Conservation (phyloP, 371 early-diverging fungal species). For the Haplosporangium sp. region DNA sequence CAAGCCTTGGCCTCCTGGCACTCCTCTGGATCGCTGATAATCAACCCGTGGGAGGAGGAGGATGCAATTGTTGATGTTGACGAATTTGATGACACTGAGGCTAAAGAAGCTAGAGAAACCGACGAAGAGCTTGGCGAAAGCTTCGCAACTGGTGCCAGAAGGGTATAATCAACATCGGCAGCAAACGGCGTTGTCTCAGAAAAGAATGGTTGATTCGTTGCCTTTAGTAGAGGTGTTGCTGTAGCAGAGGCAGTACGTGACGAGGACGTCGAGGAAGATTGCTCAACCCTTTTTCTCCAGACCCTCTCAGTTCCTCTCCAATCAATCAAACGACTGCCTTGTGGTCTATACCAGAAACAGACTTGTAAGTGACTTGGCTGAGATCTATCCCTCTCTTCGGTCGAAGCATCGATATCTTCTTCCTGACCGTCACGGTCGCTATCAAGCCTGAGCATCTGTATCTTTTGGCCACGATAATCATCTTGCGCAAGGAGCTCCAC, state of each 20-base stretch:
- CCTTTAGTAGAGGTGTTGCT: background rate
- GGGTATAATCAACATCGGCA: background rate
- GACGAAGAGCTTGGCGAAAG: conserved; percentile 33
- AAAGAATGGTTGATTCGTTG: conserved; percentile 6
- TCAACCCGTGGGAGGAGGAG: conserved; percentile 11
- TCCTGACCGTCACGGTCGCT: conserved; percentile 16
- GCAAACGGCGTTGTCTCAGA: background rate
- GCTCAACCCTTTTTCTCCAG: conserved; percentile 23
- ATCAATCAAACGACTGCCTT: conserved; percentile 39
- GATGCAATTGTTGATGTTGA: conserved; percentile 25
- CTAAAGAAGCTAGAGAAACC: conserved; percentile 27
- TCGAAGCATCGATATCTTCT: too few relatives aligned
- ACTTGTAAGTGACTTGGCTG: conserved; percentile 45
- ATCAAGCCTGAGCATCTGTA: conserved; percentile 51
- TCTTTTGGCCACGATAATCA: conserved; percentile 23
- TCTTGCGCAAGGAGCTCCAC: conserved; percentile 42
- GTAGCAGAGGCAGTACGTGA: conserved; percentile 5
- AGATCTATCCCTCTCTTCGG: conserved; percentile 7
- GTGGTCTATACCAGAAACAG: conserved; percentile 55
- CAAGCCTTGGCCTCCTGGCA: conserved; percentile 56
- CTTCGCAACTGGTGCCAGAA: background rate
- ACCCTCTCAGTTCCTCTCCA: conserved; percentile 46
- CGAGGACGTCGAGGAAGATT: too few relatives aligned
- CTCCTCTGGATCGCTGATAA: conserved; percentile 31
- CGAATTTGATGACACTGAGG: conserved; percentile 26